These are phyloP conservation scores for Phytophthora podocarpi DNA, from an alignment of 352 stramenopile genomes.

Conservation along the genomic window DNA sequence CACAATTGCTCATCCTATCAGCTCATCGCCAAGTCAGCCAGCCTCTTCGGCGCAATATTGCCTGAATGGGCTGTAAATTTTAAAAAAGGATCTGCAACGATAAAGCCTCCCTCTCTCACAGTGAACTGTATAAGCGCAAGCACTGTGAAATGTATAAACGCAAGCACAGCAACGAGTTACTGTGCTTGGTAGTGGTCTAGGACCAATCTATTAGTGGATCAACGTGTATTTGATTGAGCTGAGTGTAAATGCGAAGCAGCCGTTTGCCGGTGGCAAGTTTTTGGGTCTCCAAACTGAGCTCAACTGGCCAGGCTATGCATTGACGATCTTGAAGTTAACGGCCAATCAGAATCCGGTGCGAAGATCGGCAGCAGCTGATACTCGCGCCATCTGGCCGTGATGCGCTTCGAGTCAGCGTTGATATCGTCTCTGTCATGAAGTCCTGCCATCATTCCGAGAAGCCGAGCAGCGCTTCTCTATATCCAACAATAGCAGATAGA, in stretches of 20 bases:
- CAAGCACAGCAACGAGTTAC: no score
- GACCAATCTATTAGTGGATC: no score
- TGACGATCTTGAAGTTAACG: constrained; percentile 7
- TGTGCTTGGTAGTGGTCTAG: no score
- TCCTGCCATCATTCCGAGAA: no score
- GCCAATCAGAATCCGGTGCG: constrained; percentile 11
- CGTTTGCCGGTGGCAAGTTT: no score
- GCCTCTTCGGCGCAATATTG: not conserved
- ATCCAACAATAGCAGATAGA: not conserved
- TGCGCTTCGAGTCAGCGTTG: constrained; percentile 15
- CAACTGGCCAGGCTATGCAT: not conserved
- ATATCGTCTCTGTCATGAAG: no score
- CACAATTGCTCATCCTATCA: constrained; percentile 18
- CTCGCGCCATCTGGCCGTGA: constrained; percentile 15
- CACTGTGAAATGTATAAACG: no score
- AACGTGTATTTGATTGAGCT: no score
- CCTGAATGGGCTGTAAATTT: not conserved
- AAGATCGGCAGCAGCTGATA: constrained; percentile 9
- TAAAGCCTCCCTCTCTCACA: no score
- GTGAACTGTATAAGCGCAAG: no score
- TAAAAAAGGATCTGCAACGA: no score
- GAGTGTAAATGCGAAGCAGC: no score
- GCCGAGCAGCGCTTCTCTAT: not conserved
- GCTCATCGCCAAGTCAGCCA: constrained; percentile 10
- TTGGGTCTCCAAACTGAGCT: not conserved